Percentiles rank a stretch among this genome's conserved stretches.
Evolutionary conservation across 768 basidiomycete species (phyloP).

Genomic region (Boletus fagicola): DNA sequence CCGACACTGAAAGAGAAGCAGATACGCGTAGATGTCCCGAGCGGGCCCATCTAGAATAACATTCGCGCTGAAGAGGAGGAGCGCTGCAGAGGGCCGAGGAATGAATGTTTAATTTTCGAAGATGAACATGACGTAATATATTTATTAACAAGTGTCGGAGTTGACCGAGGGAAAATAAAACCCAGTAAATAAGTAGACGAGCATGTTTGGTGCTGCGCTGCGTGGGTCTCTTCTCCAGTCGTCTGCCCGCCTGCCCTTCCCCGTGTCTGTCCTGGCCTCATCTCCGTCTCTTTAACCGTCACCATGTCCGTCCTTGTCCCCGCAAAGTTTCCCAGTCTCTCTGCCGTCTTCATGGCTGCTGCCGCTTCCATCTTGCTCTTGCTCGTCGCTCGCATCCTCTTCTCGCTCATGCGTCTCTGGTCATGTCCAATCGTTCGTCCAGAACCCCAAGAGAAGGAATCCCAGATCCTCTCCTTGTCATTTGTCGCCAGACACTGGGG

Average conservation of each 20-base stretch:
- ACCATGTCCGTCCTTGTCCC: constrained; percentile 34
- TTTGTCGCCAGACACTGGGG: constrained; percentile 13
- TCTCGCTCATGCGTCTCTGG: constrained; percentile 29
- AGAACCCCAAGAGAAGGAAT: constrained; percentile 17
- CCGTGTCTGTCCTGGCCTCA: constrained; percentile 21
- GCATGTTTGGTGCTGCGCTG: constrained; percentile 11
- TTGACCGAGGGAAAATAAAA: constrained; percentile 21
- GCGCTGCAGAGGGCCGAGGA: neutral
- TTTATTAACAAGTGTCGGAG: constrained; percentile 22
- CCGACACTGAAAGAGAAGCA: neutral
- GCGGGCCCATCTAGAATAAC: neutral
- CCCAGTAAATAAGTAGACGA: constrained; percentile 17
- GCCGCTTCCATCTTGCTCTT: constrained; percentile 28
- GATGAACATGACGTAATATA: constrained; percentile 14
- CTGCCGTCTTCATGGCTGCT: constrained; percentile 33
- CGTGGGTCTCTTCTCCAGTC: constrained; percentile 18
- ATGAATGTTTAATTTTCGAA: neutral
- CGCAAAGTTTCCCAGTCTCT: constrained; percentile 30
- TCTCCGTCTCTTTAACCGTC: constrained; percentile 20
- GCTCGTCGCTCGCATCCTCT: constrained; percentile 32
- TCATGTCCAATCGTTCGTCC: constrained; percentile 18
- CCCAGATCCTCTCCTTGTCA: neutral
- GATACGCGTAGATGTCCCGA: neutral
- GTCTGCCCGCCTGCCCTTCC: constrained; percentile 7
- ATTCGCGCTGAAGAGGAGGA: neutral